A percentile compares a stretch with the other conserved stretches of the same genome.
phyloP scores from a whole-genome alignment of 192 early-diverging fungal genomes.

The Coemansia brasiliensis region DNA sequence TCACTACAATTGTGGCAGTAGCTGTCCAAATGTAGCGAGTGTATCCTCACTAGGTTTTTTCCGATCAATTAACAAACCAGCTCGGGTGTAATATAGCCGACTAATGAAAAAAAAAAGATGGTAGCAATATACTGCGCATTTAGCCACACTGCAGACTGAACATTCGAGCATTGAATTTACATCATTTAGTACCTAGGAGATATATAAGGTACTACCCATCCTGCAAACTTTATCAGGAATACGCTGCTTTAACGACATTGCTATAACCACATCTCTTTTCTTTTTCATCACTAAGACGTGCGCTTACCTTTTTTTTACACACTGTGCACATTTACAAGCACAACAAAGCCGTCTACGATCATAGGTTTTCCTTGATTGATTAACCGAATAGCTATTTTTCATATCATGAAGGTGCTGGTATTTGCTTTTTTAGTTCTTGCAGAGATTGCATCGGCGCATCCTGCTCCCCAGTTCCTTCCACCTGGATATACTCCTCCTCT shows the following conservation, averaged over 20 bases:
- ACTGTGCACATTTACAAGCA: neutral
- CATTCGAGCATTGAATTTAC: neutral
- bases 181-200: neutral
- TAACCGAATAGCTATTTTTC: neutral
- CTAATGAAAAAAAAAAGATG: slow-evolving; percentile 2
- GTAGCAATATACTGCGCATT: slow-evolving; percentile 9
- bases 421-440: slow-evolving; percentile 47
- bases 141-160: neutral
- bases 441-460: slow-evolving; percentile 34
- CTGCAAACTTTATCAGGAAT: neutral
- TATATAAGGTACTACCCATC: neutral
- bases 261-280: neutral
- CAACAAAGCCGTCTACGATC: slow-evolving; percentile 1
- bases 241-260: slow-evolving; percentile 13
- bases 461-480: slow-evolving; percentile 20
- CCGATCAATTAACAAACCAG: neutral
- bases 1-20: slow-evolving; percentile 2
- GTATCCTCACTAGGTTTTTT: neutral
- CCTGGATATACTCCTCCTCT: slow-evolving; percentile 17
- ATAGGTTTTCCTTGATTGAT: neutral
- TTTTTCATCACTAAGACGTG: neutral
- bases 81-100: too few species aligned
- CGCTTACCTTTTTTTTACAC: neutral
- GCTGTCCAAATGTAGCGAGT: slow-evolving; percentile 7
- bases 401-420: slow-evolving; percentile 46